Evolutionary conservation across 495 filamentous ascomycete genomes (phyloP).

Genomic region (Hypomontagnella submonticulosa): DNA sequence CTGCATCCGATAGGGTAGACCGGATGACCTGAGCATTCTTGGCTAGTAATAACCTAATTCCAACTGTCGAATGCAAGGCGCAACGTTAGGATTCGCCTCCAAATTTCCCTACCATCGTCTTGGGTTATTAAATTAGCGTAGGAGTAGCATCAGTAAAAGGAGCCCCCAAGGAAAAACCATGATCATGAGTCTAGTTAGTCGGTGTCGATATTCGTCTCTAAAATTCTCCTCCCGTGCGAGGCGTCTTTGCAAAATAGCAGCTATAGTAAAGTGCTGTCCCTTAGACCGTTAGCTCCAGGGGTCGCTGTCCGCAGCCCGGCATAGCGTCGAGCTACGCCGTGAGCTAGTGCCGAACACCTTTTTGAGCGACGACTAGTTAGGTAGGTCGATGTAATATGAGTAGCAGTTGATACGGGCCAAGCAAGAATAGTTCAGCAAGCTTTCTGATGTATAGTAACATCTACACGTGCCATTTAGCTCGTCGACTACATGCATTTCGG

Average conservation of each 20-base stretch:
- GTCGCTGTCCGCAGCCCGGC: too few relatives aligned
- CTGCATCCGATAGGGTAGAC: constrained; percentile 33
- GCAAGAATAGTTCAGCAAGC: too few relatives aligned
- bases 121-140: not conserved
- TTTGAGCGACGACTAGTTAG: too few relatives aligned
- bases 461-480: not conserved
- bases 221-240: too few relatives aligned
- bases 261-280: too few relatives aligned
- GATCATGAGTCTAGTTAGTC: not conserved
- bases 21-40: constrained; percentile 26
- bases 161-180: not conserved
- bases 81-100: too few relatives aligned
- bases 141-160: not conserved
- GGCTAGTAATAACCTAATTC: constrained; percentile 36
- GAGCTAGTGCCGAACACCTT: too few relatives aligned
- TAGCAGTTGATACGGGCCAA: too few relatives aligned
- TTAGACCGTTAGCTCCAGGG: too few relatives aligned
- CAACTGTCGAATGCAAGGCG: constrained; percentile 24
- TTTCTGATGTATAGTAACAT: not conserved
- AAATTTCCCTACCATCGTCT: not conserved
- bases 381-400: too few relatives aligned
- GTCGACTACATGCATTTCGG: constrained; percentile 5
- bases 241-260: too few relatives aligned
- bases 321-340: too few relatives aligned
- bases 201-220: not conserved